Evolutionary conservation across 805 yeast genomes (phyloP).

Genomic region (Cephaloascus fragrans): DNA sequence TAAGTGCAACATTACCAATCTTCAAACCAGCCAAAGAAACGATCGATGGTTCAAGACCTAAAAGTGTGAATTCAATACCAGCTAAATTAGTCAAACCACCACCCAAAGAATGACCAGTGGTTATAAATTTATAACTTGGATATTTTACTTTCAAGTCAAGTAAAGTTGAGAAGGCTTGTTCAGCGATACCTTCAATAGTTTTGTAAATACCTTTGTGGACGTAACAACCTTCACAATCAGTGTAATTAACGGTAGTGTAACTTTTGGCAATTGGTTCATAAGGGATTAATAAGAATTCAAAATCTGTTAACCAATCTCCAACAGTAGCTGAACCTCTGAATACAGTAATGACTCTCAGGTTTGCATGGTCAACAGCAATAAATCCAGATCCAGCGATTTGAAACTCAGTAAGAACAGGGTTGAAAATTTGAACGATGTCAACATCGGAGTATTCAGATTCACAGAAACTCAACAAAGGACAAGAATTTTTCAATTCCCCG

Average conservation of each 20-base stretch:
- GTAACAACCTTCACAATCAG: slow-evolving; percentile 37
- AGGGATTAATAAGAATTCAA: slow-evolving; percentile 32
- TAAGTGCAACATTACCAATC: slow-evolving; percentile 1
- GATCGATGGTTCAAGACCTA: slow-evolving; percentile 46
- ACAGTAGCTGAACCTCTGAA: slow-evolving; percentile 58
- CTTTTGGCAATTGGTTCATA: slow-evolving; percentile 34
- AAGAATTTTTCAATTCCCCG: slow-evolving; percentile 18
- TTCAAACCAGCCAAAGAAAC: slow-evolving; percentile 13
- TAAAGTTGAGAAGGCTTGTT: slow-evolving; percentile 24
- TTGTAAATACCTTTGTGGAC: slow-evolving; percentile 60
- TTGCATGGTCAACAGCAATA: slow-evolving; percentile 37
- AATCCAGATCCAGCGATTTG: slow-evolving; percentile 46
- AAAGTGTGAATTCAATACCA: slow-evolving; percentile 48
- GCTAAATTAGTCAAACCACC: slow-evolving; percentile 59
- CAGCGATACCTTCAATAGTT: slow-evolving; percentile 31
- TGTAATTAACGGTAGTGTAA: slow-evolving; percentile 4
- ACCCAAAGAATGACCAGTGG: slow-evolving; percentile 71
- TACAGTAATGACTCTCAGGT: slow-evolving; percentile 33
- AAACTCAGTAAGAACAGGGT: slow-evolving; percentile 22
- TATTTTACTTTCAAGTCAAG: slow-evolving; percentile 19
- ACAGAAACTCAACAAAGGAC: slow-evolving; percentile 20
- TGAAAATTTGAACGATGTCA: slow-evolving; percentile 25
- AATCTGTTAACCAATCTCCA: slow-evolving; percentile 55
- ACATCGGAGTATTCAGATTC: slow-evolving; percentile 11
- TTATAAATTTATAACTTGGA: slow-evolving; percentile 39